Conservation (phyloP, 768 basidiomycete genomes). For the Panaeolus papilionaceus region DNA sequence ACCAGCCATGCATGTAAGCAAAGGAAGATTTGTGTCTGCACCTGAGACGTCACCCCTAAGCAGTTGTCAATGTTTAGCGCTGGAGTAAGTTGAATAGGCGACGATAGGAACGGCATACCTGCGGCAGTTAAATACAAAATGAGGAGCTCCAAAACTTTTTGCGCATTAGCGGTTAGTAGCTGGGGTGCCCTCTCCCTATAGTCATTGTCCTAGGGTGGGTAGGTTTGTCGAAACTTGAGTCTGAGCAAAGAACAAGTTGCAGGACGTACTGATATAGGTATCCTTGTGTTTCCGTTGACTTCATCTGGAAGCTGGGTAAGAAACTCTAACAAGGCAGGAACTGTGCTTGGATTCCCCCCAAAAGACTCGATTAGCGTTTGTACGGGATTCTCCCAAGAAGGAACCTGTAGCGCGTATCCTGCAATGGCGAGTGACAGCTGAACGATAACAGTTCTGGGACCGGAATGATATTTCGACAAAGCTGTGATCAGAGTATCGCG, state of each 20-base stretch:
- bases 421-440: constrained; percentile 92
- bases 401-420: constrained; percentile 89
- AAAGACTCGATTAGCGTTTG: constrained; percentile 83
- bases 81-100: constrained; percentile 4
- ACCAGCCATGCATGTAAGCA: constrained; percentile 89
- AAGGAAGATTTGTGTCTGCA: constrained; percentile 84
- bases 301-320: constrained; percentile 93
- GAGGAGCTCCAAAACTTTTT: constrained; percentile 77
- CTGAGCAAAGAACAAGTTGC: constrained; percentile 7
- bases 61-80: constrained; percentile 13
- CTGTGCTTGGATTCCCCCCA: constrained; percentile 84
- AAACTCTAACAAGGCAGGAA: constrained; percentile 87
- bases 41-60: constrained; percentile 80
- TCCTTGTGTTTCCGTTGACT: constrained; percentile 79
- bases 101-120: constrained; percentile 57
- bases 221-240: constrained; percentile 15
- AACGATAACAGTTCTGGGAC: constrained; percentile 83
- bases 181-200: constrained; percentile 64
- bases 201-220: constrained; percentile 68
- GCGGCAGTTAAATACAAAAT: constrained; percentile 88
- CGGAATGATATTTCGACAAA: constrained; percentile 71
- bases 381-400: constrained; percentile 84
- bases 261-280: constrained; percentile 82
- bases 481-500: constrained; percentile 88
- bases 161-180: constrained; percentile 73